phyloP scores from a whole-genome alignment of 257 asterid species.

The Paraleonurus japonicus region DNA sequence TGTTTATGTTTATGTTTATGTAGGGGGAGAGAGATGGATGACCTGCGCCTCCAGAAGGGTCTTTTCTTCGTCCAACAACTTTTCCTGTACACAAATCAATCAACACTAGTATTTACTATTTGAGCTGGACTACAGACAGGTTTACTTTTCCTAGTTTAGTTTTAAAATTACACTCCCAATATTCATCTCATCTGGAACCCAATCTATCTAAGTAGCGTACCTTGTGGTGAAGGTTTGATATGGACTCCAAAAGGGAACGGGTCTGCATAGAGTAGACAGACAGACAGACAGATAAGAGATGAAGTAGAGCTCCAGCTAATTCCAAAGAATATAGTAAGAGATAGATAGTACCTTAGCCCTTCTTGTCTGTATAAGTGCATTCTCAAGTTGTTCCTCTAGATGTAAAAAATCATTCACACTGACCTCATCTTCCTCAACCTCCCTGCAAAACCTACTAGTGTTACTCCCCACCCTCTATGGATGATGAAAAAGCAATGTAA shows the following conservation, averaged over 20 bases:
- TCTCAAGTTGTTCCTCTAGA: slow-evolving; percentile 49
- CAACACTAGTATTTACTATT: too few species aligned
- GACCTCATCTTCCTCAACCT: slow-evolving; percentile 40
- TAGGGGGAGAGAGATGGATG: not conserved
- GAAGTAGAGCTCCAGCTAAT: too few species aligned
- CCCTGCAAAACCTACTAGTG: slow-evolving; percentile 27
- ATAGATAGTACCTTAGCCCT: slow-evolving; percentile 37
- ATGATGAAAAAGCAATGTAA: not conserved
- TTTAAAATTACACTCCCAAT: too few species aligned
- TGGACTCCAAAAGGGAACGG: slow-evolving; percentile 35
- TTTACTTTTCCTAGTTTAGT: too few species aligned
- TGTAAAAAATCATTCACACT: slow-evolving; percentile 40
- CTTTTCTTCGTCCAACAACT: slow-evolving; percentile 35
- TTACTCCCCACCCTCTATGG: not conserved
- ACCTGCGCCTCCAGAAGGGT: slow-evolving; percentile 33
- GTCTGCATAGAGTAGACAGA: slow-evolving; percentile 31
- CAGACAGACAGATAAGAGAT: too few species aligned
- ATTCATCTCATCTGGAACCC: too few species aligned
- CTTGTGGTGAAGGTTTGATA: slow-evolving; percentile 44
- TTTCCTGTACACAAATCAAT: slow-evolving; percentile 25
- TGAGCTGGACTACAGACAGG: too few species aligned
- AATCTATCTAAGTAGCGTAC: too few species aligned
- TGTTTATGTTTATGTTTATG: not conserved
- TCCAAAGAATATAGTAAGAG: not conserved
- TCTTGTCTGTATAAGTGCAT: slow-evolving; percentile 50